phyloP scores from a whole-genome alignment of 768 basidiomycete species.

The Dioszegia hungarica region DNA sequence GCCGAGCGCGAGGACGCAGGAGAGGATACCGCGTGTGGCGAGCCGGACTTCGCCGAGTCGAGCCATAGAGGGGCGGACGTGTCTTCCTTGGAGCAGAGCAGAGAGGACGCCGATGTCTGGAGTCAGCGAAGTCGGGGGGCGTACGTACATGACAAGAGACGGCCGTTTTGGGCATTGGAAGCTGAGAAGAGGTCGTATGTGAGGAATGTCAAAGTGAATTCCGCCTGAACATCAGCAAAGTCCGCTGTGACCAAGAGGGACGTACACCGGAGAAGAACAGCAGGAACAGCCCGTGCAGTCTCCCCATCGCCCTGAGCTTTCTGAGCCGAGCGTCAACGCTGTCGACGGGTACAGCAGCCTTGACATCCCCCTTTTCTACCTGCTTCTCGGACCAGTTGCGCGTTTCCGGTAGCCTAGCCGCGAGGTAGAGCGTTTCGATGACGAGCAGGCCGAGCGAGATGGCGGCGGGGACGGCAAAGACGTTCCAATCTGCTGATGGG shows the following conservation, averaged over 20 bases:
- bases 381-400: conserved; percentile 54
- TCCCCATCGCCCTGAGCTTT: conserved; percentile 60
- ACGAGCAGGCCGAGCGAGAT: conserved; percentile 72
- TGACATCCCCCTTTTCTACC: conserved; percentile 20
- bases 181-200: conserved; percentile 52
- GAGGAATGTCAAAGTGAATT: conserved; percentile 93
- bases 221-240: conserved; percentile 57
- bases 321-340: conserved; percentile 52
- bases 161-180: conserved; percentile 45
- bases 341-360: conserved; percentile 1
- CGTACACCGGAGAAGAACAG: conserved; percentile 69
- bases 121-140: background rate
- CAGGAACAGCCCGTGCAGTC: conserved; percentile 77
- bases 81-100: conserved; percentile 85
- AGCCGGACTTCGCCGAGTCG: conserved; percentile 74
- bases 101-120: conserved; percentile 80
- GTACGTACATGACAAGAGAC: conserved; percentile 43
- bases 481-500: conserved; percentile 53
- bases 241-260: background rate
- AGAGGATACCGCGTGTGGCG: conserved; percentile 71
- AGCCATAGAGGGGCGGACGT: conserved; percentile 75
- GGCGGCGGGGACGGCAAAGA: conserved; percentile 81
- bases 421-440: conserved; percentile 74
- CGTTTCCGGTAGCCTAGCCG: conserved; percentile 77
- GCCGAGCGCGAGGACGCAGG: conserved; percentile 66